These are phyloP conservation scores for Crithidia fasciculata DNA, from an alignment of 208 protist genomes.

Conservation along the genomic window DNA sequence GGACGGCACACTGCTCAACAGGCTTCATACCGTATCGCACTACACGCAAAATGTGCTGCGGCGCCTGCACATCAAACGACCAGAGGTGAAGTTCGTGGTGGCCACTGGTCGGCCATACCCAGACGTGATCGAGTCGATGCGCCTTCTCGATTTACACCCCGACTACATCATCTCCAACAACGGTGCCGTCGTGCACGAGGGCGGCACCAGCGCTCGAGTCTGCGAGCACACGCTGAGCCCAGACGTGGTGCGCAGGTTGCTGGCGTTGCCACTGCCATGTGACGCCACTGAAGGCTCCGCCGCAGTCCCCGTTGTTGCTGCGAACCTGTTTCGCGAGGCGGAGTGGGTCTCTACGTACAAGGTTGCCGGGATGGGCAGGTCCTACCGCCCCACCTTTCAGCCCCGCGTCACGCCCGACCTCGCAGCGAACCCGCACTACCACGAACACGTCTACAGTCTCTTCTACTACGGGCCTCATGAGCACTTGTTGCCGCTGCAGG, in stretches of 20 bases:
- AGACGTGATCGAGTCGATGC: slow-evolving; percentile 46
- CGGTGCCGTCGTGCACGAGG: slow-evolving; percentile 47
- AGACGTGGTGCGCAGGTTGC: slow-evolving; percentile 34
- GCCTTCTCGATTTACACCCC: slow-evolving; percentile 35
- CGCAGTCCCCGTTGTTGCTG: slow-evolving; percentile 18
- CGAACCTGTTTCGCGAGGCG: slow-evolving; percentile 39
- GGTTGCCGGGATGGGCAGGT: slow-evolving; percentile 19
- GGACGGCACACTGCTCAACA: slow-evolving; percentile 56
- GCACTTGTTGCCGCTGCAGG: slow-evolving; percentile 26
- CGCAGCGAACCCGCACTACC: not conserved
- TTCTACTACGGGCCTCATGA: slow-evolving; percentile 30
- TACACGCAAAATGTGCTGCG: slow-evolving; percentile 40
- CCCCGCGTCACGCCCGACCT: slow-evolving; percentile 36
- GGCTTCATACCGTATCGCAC: slow-evolving; percentile 30
- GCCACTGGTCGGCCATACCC: slow-evolving; percentile 53
- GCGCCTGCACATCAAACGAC: slow-evolving; percentile 11
- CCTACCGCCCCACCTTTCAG: slow-evolving; percentile 36
- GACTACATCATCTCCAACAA: slow-evolving; percentile 70
- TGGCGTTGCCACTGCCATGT: slow-evolving; percentile 13
- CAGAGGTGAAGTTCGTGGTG: slow-evolving; percentile 38
- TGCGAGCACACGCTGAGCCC: slow-evolving; percentile 35
- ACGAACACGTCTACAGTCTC: slow-evolving; percentile 3
- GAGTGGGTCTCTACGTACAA: slow-evolving; percentile 37
- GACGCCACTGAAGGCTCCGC: slow-evolving; percentile 4
- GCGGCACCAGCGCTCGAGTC: slow-evolving; percentile 22